Evolutionary conservation across 1,139 yeast genomes (phyloP).

Genomic region (Blastobotrys petasosporus): DNA sequence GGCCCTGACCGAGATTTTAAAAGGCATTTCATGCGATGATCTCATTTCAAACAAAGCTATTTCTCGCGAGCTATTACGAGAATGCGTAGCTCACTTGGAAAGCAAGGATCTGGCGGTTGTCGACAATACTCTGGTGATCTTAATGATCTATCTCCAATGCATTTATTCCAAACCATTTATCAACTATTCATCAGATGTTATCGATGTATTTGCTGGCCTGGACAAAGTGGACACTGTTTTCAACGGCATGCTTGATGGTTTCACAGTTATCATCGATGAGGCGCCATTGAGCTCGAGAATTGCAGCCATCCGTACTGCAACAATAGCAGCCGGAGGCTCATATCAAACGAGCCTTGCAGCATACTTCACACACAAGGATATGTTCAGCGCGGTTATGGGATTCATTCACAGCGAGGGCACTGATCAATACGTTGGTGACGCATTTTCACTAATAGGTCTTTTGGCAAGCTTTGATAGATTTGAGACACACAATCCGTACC

Average conservation of each 20-base stretch:
- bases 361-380: slow-evolving; percentile 34
- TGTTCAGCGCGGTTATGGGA: slow-evolving; percentile 34
- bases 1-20: slow-evolving; percentile 25
- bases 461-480: slow-evolving; percentile 35
- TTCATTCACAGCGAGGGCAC: slow-evolving; percentile 28
- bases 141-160: slow-evolving; percentile 29
- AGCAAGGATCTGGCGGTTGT: slow-evolving; percentile 21
- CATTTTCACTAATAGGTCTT: slow-evolving; percentile 35
- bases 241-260: slow-evolving; percentile 25
- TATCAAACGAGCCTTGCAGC: slow-evolving; percentile 33
- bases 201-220: slow-evolving; percentile 34
- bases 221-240: slow-evolving; percentile 32
- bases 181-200: slow-evolving; percentile 30
- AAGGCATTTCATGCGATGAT: slow-evolving; percentile 23
- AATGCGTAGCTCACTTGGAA: slow-evolving; percentile 25
- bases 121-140: slow-evolving; percentile 25
- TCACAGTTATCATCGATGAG: slow-evolving; percentile 23
- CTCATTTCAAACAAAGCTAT: slow-evolving; percentile 22
- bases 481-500: slow-evolving; percentile 35
- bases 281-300: slow-evolving; percentile 23
- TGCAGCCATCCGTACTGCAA: slow-evolving; percentile 30
- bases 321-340: slow-evolving; percentile 32
- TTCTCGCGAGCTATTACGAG: slow-evolving; percentile 26
- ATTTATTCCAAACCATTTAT: slow-evolving; percentile 30
- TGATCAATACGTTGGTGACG: slow-evolving; percentile 30